Evolutionary conservation across 768 basidiomycete genomes (phyloP), one percentile per base, ranked within the genome.

Genomic region (Stropharia rugosoannulata): DNA sequence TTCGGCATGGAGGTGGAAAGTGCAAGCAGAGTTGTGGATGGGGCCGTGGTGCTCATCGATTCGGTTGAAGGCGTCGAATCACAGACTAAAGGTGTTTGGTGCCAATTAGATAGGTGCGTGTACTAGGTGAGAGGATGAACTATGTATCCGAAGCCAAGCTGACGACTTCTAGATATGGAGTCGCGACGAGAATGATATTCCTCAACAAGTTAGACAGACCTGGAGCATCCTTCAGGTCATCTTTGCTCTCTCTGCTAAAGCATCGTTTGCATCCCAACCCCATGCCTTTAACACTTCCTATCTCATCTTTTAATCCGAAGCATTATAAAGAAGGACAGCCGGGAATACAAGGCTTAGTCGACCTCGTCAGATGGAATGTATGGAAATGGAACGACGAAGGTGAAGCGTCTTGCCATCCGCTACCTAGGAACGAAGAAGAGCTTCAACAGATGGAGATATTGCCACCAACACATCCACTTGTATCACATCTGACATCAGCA

Each of bases 1-100:
- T 95, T 95, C 71, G 93, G 93, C n/a, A 94, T 95, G 92, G 93
- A 95, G 65, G 93, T 95, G 25, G 93, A 95, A 71, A 90, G 92
- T 64, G 93, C 93, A 7, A 94, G 92, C 64, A 84, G 93, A 27
- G 88, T 95, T 13, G 84, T 94, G 4, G 93, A 95, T 59, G 93
- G 93, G 54, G 93, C 92, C 13, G 85, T 95, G 27, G 89, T 95
- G 29, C 71, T 95, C 32, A 83, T 95, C 42, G 93, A 95, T 70
- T 89, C 92, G 0, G 93, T 95, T 0, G 93, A 95, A 71, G 93
- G 93, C 6, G 93, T 95, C 5, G 93, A 95, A 69, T 84, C 90
- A 10, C 93, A 95, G 66, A 95, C 93, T 0, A 87, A 85, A 68
- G 90, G 89, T 40, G 93, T 95, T 43, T 95, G 93, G 93, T 75